Conservation (phyloP, 768 basidiomycete genomes). For the Trametopsis cervina region DNA sequence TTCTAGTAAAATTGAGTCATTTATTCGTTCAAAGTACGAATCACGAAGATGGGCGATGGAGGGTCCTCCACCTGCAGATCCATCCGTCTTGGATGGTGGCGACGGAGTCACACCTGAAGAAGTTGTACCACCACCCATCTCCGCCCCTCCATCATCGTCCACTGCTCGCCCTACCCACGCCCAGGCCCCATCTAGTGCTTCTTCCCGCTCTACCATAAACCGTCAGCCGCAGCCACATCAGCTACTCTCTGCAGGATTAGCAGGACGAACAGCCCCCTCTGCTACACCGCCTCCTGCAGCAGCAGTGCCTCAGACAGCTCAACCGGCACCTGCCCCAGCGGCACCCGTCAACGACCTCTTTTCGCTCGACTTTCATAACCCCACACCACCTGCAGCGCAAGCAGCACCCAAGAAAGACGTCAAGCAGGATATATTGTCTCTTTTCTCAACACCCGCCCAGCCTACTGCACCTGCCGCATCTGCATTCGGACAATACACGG, state of each 20-base stretch:
- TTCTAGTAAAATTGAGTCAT: constrained; percentile 94
- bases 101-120: constrained; percentile 22
- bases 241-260: constrained; percentile 38
- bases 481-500: constrained; percentile 22
- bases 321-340: constrained; percentile 19
- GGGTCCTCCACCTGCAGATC: constrained; percentile 79
- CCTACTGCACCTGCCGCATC: constrained; percentile 20
- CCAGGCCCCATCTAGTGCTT: constrained; percentile 1
- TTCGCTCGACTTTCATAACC: constrained; percentile 78
- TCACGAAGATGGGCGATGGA: constrained; percentile 88
- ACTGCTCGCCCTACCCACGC: constrained; percentile 11
- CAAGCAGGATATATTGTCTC: constrained; percentile 80
- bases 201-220: constrained; percentile 17
- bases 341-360: constrained; percentile 63
- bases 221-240: constrained; percentile 50
- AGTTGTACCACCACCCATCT: constrained; percentile 22
- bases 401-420: constrained; percentile 56
- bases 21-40: constrained; percentile 96
- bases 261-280: constrained; percentile 12
- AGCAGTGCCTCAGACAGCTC: constrained; percentile 15
- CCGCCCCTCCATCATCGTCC: constrained; percentile 16
- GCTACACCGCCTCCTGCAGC: constrained; percentile 10
- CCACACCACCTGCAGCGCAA: constrained; percentile 31
- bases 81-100: constrained; percentile 60
- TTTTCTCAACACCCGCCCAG: constrained; percentile 50